Evolutionary conservation across 1,284 basidiomycete genomes (phyloP).

Genomic region (Spongiforma sp.): DNA sequence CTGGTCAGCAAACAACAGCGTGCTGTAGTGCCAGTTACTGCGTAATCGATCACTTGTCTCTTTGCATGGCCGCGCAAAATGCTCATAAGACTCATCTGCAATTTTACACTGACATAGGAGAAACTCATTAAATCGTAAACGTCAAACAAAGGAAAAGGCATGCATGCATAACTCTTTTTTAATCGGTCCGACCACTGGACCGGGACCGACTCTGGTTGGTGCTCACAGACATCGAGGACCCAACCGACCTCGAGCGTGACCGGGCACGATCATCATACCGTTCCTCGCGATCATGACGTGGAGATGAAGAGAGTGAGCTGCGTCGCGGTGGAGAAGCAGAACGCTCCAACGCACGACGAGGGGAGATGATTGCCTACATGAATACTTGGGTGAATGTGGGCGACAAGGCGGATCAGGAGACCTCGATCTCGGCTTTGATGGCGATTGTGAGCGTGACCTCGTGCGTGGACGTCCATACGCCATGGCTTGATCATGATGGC

Average conservation of each 20-base stretch:
- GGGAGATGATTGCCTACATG: slow-evolving; percentile 40
- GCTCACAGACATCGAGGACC: slow-evolving; percentile 55
- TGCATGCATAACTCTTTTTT: too few species aligned
- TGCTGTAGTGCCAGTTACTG: too few species aligned
- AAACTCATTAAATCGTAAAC: too few species aligned
- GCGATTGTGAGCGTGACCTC: too few species aligned
- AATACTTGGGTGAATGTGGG: slow-evolving; percentile 35
- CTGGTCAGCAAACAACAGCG: slow-evolving; percentile 34
- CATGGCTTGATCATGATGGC: too few species aligned
- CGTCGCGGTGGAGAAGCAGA: slow-evolving; percentile 32
- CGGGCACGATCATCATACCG: slow-evolving; percentile 29
- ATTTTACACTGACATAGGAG: too few species aligned
- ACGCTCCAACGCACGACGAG: slow-evolving; percentile 34
- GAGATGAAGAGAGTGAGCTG: slow-evolving; percentile 31
- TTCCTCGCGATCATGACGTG: slow-evolving; percentile 29
- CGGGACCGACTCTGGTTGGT: slow-evolving; percentile 37
- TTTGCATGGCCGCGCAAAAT: too few species aligned
- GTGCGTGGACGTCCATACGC: too few species aligned
- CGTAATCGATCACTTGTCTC: too few species aligned
- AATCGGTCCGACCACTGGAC: slow-evolving; percentile 28
- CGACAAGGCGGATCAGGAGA: slow-evolving; percentile 26
- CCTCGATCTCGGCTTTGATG: too few species aligned
- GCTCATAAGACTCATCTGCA: too few species aligned
- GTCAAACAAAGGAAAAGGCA: too few species aligned
- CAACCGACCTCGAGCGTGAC: slow-evolving; percentile 40